These are phyloP conservation scores for Schwanniomyces sp. DNA, from an alignment of 805 yeast species.

Conservation along the genomic window DNA sequence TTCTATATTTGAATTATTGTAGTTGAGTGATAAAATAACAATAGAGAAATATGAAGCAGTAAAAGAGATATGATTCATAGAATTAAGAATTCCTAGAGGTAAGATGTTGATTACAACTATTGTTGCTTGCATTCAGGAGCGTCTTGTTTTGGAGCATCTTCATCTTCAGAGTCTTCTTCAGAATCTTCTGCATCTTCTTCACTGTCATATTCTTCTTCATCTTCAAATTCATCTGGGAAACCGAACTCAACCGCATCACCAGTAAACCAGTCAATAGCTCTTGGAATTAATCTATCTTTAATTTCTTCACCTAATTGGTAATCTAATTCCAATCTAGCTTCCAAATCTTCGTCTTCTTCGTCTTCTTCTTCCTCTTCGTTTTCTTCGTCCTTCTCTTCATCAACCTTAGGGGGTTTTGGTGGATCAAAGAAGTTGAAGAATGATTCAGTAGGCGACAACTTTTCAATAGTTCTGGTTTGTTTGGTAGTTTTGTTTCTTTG, in stretches of 20 bases:
- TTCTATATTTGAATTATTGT: too few relatives aligned
- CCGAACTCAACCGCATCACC: constrained; percentile 88
- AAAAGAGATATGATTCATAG: not conserved
- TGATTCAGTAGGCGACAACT: constrained; percentile 89
- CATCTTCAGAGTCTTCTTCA: constrained; percentile 56
- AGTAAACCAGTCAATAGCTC: constrained; percentile 98
- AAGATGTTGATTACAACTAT: constrained; percentile 17
- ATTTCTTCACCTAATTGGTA: constrained; percentile 95
- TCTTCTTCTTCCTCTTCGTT: constrained; percentile 39
- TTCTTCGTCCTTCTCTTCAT: constrained; percentile 50
- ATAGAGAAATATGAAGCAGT: too few relatives aligned
- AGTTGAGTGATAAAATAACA: too few relatives aligned
- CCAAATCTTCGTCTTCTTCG: constrained; percentile 73
- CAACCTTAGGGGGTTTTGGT: constrained; percentile 67
- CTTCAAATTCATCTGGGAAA: constrained; percentile 58
- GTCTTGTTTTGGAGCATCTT: constrained; percentile 53
- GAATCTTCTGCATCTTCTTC: constrained; percentile 63
- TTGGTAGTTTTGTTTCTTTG: constrained; percentile 96
- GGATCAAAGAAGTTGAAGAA: constrained; percentile 96
- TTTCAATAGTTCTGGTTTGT: constrained; percentile 94
- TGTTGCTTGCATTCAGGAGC: constrained; percentile 82
- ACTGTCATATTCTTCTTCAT: constrained; percentile 57
- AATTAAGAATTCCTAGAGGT: not conserved
- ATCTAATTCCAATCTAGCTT: constrained; percentile 83
- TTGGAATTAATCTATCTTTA: constrained; percentile 92